Base-by-base conservation (phyloP, 2,329 filamentous ascomycete genomes). In the Penicillium sp. region DNA sequence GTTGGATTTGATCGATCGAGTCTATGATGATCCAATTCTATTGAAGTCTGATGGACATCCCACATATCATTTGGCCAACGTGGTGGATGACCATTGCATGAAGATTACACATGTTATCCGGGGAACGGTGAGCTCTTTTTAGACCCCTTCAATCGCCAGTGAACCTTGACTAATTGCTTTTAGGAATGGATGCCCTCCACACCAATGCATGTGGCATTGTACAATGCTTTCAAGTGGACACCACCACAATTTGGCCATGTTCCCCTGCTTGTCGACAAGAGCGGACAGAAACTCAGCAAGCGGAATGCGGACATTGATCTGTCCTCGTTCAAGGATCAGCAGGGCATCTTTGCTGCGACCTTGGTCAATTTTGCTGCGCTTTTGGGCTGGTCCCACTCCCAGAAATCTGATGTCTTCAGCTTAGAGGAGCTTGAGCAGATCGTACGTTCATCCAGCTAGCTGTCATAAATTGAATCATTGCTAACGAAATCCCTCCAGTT, bases 101-200 rank as follows among this genome's bases (percentile, higher is more conserved):
- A 81, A 91, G 61, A 96, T 99, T 67, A 97, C 93, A 0, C 94
- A 98, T 76, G 95, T 99, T 14, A 91, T 99, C 60, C 88, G 95
- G 45, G 95, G 94, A 56, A 89, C 90, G 28, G 89, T 90, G 78
- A 70, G 84, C 76, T 3, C 28, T 35, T 30, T 46, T 51, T 11
- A 30, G 30, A n/a, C 28, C 26, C 42, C 49, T 28, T 16, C 38
- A 22, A 30, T 33, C 4, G 26, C 14, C 56, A 22, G 45, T 22
- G 46, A 61, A 2, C 28, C 26, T 52, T 53, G 37, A 54, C 58
- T 59, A 40, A 64, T 16, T 6, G 33, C 26, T 35, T 57, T 6
- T 56, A 91, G 83, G 95, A 99, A 84, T 99, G 95, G 95, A 90
- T 99, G 79, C 87, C 94, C 37, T 97, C 93, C 0, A 98, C 95